Base-by-base conservation (phyloP, 805 yeast species). In the Monosporozyma siamensis region DNA sequence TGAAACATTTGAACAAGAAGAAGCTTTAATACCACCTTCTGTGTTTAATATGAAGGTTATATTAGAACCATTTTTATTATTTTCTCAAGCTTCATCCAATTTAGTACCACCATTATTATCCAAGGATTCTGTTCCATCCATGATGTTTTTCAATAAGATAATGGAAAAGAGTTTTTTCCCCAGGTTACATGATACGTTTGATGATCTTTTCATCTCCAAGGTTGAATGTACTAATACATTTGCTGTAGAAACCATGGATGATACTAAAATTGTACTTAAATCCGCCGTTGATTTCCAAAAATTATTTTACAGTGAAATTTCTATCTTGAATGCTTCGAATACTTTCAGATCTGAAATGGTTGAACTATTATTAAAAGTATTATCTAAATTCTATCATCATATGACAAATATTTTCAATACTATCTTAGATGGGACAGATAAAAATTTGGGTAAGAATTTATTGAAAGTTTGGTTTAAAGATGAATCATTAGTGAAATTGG, bases 31-130 rank as follows among this genome's bases (percentile, higher is more conserved):
- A 2, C 77, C 79, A 0, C 78, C 86, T 2, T 78, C 78, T 53
- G 72, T 87, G 12, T 78, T 82, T 61, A 86, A 88, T 53, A 85
- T 89, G 81, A 72, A 89, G 49, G 72, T 83, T 4, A 72, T 88
- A 12, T 61, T 86, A 39, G 95, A 83, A 44, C 80, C 84, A 30
- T 77, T 86, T 30, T 68, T 86, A 38, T 64, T 78, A 10, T 86
- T 85, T 54, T 67, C 78, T 21, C 79, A 83, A 36, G 78, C 84
- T 1, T 65, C 83, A 1, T 64, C 69, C 9, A 52, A 69, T 2
- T 53, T 71, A 4, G 58, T 73, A 9, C 70, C 71, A 1, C 40
- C 53, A 5, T 46, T 51, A 7, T 34, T 47, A 6, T 23, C 40
- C 3, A 47, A 55, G 35, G 45, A 53, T 18, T 47, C 51, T 2